phyloP scores from a whole-genome alignment of 495 filamentous ascomycete genomes.

The Cercophora sp. region DNA sequence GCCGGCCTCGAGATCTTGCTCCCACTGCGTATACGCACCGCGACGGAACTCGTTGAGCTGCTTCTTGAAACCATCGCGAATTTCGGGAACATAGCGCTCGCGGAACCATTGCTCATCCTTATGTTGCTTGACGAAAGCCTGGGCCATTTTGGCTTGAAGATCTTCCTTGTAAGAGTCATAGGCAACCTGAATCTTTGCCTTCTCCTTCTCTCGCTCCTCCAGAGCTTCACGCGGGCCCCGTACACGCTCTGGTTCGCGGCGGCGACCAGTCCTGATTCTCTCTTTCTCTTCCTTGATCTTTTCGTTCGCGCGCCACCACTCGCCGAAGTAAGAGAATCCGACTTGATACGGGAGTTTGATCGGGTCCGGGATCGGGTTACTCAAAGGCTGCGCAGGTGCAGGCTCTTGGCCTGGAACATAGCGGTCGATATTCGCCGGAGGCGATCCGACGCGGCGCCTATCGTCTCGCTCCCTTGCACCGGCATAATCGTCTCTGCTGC shows the following conservation, averaged over 20 bases:
- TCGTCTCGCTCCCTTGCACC: constrained; percentile 13
- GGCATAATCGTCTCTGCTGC: constrained; percentile 65
- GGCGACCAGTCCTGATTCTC: constrained; percentile 67
- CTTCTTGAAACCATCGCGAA: constrained; percentile 62
- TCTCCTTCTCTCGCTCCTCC: constrained; percentile 85
- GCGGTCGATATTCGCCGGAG: constrained; percentile 80
- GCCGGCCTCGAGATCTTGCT: constrained; percentile 73
- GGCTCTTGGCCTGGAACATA: constrained; percentile 86
- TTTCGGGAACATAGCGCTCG: constrained; percentile 85
- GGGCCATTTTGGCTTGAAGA: constrained; percentile 84
- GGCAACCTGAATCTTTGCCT: constrained; percentile 81
- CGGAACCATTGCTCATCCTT: constrained; percentile 97
- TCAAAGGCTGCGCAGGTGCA: constrained; percentile 50
- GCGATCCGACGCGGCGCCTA: constrained; percentile 46
- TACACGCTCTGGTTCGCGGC: constrained; percentile 63
- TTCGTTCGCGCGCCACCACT: constrained; percentile 92
- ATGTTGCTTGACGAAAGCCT: constrained; percentile 82
- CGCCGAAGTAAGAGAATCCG: constrained; percentile 92
- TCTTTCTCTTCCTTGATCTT: constrained; percentile 84
- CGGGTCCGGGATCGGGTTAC: constrained; percentile 77
- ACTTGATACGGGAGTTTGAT: constrained; percentile 85
- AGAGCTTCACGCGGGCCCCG: constrained; percentile 72
- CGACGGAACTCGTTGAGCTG: constrained; percentile 72
- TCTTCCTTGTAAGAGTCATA: constrained; percentile 96
- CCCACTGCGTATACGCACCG: constrained; percentile 75